Evolutionary conservation across 768 basidiomycete genomes (phyloP).

Genomic region (Lentinula sp.): DNA sequence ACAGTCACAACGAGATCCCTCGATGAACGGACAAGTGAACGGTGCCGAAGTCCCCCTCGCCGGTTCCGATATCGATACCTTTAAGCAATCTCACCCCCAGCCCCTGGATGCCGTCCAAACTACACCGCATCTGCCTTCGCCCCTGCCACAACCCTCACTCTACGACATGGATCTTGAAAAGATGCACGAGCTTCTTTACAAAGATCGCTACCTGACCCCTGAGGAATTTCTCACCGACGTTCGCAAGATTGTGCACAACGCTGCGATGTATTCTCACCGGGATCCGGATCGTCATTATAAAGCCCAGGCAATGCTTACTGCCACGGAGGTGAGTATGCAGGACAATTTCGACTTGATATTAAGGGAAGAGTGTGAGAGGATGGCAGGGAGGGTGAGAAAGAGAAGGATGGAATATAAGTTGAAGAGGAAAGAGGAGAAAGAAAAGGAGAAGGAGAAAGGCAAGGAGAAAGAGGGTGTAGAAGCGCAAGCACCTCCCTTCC

Average conservation of each 20-base stretch:
- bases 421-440: slow-evolving; percentile 51
- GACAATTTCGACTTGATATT: slow-evolving; percentile 75
- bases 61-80: neutral
- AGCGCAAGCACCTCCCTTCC: slow-evolving; percentile 20
- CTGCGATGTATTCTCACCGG: slow-evolving; percentile 45
- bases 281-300: slow-evolving; percentile 70
- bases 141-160: slow-evolving; percentile 36
- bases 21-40: slow-evolving; percentile 32
- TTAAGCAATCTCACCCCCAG: slow-evolving; percentile 16
- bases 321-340: slow-evolving; percentile 29
- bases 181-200: slow-evolving; percentile 83
- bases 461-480: slow-evolving; percentile 46
- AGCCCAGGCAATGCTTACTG: slow-evolving; percentile 62
- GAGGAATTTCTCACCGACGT: slow-evolving; percentile 84
- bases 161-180: slow-evolving; percentile 90
- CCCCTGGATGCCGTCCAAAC: no score
- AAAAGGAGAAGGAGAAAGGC: slow-evolving; percentile 51
- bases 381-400: slow-evolving; percentile 73
- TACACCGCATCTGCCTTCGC: slow-evolving; percentile 5
- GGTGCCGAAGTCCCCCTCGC: slow-evolving; percentile 17
- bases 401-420: slow-evolving; percentile 77
- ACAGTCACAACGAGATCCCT: slow-evolving; percentile 25
- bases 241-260: slow-evolving; percentile 75
- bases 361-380: slow-evolving; percentile 78
- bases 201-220: slow-evolving; percentile 80